Evolutionary conservation across 2,329 filamentous ascomycete genomes (phyloP).

Genomic region (Leptosphaerulina australis): DNA sequence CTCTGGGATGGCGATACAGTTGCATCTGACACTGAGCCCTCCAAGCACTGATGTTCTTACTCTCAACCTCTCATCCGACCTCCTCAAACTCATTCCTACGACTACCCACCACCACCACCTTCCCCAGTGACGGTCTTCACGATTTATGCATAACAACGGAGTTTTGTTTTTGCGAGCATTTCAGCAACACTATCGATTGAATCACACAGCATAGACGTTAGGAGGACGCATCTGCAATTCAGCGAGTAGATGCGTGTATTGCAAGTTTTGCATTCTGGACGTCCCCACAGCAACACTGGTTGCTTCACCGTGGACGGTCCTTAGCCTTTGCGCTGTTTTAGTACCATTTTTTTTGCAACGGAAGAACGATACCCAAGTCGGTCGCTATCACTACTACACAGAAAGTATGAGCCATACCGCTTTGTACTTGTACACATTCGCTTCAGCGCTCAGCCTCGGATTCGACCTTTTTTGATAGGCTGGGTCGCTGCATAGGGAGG

Average conservation of each 20-base stretch:
- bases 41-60: slow-evolving; percentile 30
- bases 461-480: slow-evolving; percentile 27
- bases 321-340: slow-evolving; percentile 16
- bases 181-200: slow-evolving; percentile 37
- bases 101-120: slow-evolving; percentile 31
- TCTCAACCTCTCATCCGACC: slow-evolving; percentile 16
- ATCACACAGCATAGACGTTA: slow-evolving; percentile 18
- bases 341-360: slow-evolving; percentile 16
- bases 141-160: slow-evolving; percentile 47
- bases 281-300: slow-evolving; percentile 14
- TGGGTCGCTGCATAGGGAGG: slow-evolving; percentile 25
- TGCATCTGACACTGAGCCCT: slow-evolving; percentile 52
- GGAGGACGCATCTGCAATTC: slow-evolving; percentile 12
- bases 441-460: slow-evolving; percentile 33
- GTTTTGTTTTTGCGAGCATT: slow-evolving; percentile 47
- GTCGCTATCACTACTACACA: slow-evolving; percentile 17
- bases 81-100: slow-evolving; percentile 32
- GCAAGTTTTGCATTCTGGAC: slow-evolving; percentile 22
- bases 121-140: slow-evolving; percentile 40
- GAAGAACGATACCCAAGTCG: slow-evolving; percentile 23
- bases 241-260: slow-evolving; percentile 15
- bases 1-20: slow-evolving; percentile 65
- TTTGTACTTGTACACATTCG: slow-evolving; percentile 42
- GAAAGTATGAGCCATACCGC: slow-evolving; percentile 18
- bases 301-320: slow-evolving; percentile 20